Evolutionary conservation across 2,329 filamentous ascomycete genomes (phyloP), one percentile per base, ranked within the genome.

Genomic region (Cladosporium oxysporum): DNA sequence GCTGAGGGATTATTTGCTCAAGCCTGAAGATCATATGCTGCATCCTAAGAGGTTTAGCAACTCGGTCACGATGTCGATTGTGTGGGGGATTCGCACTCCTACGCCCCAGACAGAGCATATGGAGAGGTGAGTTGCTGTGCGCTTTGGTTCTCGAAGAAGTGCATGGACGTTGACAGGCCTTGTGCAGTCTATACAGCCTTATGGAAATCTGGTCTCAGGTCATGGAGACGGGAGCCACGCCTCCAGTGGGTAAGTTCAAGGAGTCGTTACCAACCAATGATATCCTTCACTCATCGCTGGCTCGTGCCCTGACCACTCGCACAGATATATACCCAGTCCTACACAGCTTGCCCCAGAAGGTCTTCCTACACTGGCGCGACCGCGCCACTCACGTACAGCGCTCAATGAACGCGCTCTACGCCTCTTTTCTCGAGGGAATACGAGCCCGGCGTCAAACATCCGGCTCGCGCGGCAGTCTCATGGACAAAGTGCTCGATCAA

Each of bases 1-100:
- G 76, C 66, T 84, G 5, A 70, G 74, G 11, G 83, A 85, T 68
- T 81, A 81, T 67, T 66, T 81, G 18, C 55, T 75, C 0, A 65
- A 72, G 0, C 82, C 83, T 0, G 75, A 78, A 29, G 66, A 81
- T n/a, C 77, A 80, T 55, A 83, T 84, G 81, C 64, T 76, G 33
- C 82, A 84, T 68, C 78, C 82, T 0, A 81, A 81, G 68, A 75
- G 84, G 2, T 83, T 78, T 66, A 82, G 78, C 59, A 85, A 85
- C 67, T 83, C 81, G 66, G 79, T 84, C 62, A 82, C 76, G 29
- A 83, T 80, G 75, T 77, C 74, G 49, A 69, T 82, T n/a, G 60
- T 74, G 31, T 73, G 69, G 64, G 73, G 72, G 10, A 61, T 72
- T 3, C 58, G 78, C 70, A 73, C 72, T 6, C 72, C 72, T 8